Base-by-base conservation (phyloP, 1,284 basidiomycete species). In the Heterobasidion parviporum region DNA sequence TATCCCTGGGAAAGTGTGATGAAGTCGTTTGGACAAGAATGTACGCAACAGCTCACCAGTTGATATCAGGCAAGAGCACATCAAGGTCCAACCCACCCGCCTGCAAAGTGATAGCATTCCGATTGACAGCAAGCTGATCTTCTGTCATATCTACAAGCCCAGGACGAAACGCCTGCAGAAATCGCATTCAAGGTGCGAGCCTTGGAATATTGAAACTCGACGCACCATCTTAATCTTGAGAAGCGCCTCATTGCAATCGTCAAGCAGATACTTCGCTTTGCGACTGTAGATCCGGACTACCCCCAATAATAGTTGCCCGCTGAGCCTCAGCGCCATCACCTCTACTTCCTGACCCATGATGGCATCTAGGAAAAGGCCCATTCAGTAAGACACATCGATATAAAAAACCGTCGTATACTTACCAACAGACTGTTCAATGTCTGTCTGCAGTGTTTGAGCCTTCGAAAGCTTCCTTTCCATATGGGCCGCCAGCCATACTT, bases 401-500 rank as follows among this genome's bases (percentile, higher is more conserved):
- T 34, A 18, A 45, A 56, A 52, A 53, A 14, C 4, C 26, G 54
- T 26, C 34, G 3, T 15, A 20, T 44, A 77, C 89, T 66, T 63
- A 92, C 93, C 91, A 64, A 94, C 92, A 58, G 91, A 92, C 70
- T 97, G 86, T 59, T 89, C 92, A 56, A 99, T 96, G 70, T 96
- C 92, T 0, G 95, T 94, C 66, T 94, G 90, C 1, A 98, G 75
- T 0, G 95, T 92, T 69, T 96, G 92, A 35, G 89, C 86, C 73
- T 99, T 99, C 66, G 92, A 94, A 64, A 99, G 84, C 76, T 98
- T 98, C 66, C 94, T 85, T 73, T 98, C 94, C 85, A 96, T 95
- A 77, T 98, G 96, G 1, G 97, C 96, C 26, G 96, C 96, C 53
- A 98, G 87, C 96, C 96, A 99, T 76, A 99, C 93, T 74, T 90